A percentile compares a stretch with the other conserved stretches of the same genome.
phyloP scores from a whole-genome alignment of 805 yeast genomes.

The Metschnikowia aberdeeniae region DNA sequence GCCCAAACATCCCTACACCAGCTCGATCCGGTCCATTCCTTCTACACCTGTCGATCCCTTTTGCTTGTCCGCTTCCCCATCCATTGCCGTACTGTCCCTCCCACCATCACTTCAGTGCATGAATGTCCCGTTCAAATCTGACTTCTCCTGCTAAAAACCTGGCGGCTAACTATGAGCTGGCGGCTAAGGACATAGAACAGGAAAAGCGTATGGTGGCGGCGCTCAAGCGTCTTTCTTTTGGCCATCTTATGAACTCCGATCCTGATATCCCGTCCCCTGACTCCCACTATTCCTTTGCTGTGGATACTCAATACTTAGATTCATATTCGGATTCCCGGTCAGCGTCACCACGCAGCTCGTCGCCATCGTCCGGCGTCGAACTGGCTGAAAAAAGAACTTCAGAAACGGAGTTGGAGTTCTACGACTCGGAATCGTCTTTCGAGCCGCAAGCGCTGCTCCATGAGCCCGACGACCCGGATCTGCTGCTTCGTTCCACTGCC shows the following conservation, averaged over 20 bases:
- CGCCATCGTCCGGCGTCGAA: neutral
- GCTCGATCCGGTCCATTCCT: too few relatives aligned
- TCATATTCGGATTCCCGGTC: slow-evolving; percentile 1
- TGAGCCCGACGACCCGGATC: neutral
- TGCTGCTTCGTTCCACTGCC: slow-evolving; percentile 1
- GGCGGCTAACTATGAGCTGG: slow-evolving; percentile 36
- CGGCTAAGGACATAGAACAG: slow-evolving; percentile 73
- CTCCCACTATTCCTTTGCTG: slow-evolving; percentile 9
- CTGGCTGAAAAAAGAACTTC: neutral
- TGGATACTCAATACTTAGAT: slow-evolving; percentile 8
- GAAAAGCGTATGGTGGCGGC: slow-evolving; percentile 73
- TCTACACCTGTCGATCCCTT: too few relatives aligned
- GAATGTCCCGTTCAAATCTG: slow-evolving; percentile 7
- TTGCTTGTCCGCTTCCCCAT: too few relatives aligned
- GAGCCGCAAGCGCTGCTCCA: neutral
- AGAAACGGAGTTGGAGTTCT: neutral
- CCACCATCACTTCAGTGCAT: neutral
- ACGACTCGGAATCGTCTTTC: neutral
- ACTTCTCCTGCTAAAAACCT: slow-evolving; percentile 13
- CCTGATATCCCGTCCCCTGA: slow-evolving; percentile 62
- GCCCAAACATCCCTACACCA: too few relatives aligned
- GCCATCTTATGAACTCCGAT: slow-evolving; percentile 55
- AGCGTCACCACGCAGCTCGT: neutral
- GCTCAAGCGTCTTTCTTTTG: slow-evolving; percentile 69
- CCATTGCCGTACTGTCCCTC: neutral